Base-by-base conservation (phyloP, 495 filamentous ascomycete species). In the Talaromyces adpressus region DNA sequence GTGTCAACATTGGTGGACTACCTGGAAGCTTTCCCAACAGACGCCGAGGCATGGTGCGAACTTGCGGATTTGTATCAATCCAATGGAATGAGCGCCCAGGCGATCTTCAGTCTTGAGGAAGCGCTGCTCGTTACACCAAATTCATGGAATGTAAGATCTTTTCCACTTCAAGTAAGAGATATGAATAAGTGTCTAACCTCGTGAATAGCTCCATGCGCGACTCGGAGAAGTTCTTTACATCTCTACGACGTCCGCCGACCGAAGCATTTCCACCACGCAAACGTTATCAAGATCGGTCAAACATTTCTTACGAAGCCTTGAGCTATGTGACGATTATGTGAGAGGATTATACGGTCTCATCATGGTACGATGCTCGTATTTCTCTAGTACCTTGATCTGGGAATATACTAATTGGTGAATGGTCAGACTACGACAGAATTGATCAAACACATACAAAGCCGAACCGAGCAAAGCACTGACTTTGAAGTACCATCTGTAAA, bases 31-130 rank as follows among this genome's bases (percentile, higher is more conserved):
- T 88, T 89, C 9, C 93, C 94, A 5, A 97, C 91, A 7, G 95
- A 98, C 77, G 87, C 88, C 11, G 94, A 98, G 73, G 88, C 91
- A 18, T 98, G 94, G 94, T 87, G 91, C 59, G 94, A 98, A 78
- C 81, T 98, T 67, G 82, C 90, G 34, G 90, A 93, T 67, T 74
- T 97, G 34, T 98, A 98, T 72, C 77, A 91, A 53, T 76, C 80
- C 1, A 88, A 92, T 68, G 89, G 89, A 6, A 74, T 91, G 68
- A 89, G 88, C 67, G 72, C 84, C 22, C 93, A 97, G 71, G 91
- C 93, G 36, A 85, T 93, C 54, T 98, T 88, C 73, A 87, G 93
- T 65, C 77, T 96, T 41, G 95, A 98, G 70, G 94, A 98, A 72
- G 91, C 94, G 47, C 72, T 98, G 34, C 76, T 98, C 39, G 81